These are phyloP conservation scores for Acephala macrosclerotiorum DNA, from an alignment of 2,329 filamentous ascomycete species.

Conservation along the genomic window DNA sequence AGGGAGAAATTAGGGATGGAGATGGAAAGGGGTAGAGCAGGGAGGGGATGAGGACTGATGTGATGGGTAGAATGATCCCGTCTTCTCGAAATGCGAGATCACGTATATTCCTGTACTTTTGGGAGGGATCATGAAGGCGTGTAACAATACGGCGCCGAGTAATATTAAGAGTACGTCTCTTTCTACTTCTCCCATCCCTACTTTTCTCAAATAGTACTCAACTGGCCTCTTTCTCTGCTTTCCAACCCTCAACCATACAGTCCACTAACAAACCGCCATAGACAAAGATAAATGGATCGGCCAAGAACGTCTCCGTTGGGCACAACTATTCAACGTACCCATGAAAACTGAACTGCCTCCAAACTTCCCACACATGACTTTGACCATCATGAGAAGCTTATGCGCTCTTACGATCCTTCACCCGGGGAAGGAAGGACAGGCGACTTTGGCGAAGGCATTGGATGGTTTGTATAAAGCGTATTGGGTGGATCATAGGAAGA, in stretches of 20 bases:
- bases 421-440: slow-evolving; percentile 29
- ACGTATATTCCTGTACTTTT: slow-evolving; percentile 66
- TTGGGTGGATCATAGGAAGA: slow-evolving; percentile 36
- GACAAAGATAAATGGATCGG: slow-evolving; percentile 67
- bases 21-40: neutral
- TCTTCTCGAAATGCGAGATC: slow-evolving; percentile 61
- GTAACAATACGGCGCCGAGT: slow-evolving; percentile 61
- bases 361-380: slow-evolving; percentile 60
- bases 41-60: slow-evolving; percentile 1
- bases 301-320: slow-evolving; percentile 60
- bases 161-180: slow-evolving; percentile 58
- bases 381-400: slow-evolving; percentile 59
- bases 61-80: slow-evolving; percentile 56
- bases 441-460: slow-evolving; percentile 27
- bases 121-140: slow-evolving; percentile 63
- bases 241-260: no score
- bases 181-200: neutral
- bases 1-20: neutral
- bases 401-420: slow-evolving; percentile 49
- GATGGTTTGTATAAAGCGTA: slow-evolving; percentile 37
- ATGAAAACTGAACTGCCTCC: slow-evolving; percentile 52
- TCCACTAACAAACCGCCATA: no score
- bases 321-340: slow-evolving; percentile 60
- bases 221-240: no score
- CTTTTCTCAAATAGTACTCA: no score